A percentile compares a stretch with the other conserved stretches of the same genome.
Evolutionary conservation across 2,329 filamentous ascomycete genomes (phyloP).

Genomic region (Colletotrichum chrysophilum): DNA sequence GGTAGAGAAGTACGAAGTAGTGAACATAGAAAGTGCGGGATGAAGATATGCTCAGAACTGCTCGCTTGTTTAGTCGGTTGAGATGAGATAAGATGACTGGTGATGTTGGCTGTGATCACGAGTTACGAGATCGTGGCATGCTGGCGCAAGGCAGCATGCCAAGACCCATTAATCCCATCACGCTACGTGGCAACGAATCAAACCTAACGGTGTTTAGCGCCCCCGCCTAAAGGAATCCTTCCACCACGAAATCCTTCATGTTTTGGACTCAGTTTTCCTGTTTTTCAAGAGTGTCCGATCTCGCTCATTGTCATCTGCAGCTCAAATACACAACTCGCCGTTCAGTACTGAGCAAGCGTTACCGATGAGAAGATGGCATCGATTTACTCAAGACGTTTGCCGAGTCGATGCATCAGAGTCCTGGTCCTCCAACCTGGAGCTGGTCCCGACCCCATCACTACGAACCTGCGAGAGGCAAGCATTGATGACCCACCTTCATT

Average conservation of each 20-base stretch:
- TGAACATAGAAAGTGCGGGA: not conserved
- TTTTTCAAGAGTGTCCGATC: rapidly evolving
- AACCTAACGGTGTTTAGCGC: not conserved
- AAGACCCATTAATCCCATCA: not conserved
- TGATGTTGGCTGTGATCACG: not conserved
- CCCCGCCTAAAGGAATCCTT: not conserved
- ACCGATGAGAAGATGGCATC: not conserved
- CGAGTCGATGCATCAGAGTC: not conserved
- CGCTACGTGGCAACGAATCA: not conserved
- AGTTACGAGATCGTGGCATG: not conserved
- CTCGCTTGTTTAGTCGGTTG: not conserved
- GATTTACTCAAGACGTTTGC: not conserved
- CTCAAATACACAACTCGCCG: rapidly evolving
- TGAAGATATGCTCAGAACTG: not conserved
- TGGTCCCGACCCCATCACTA: not conserved
- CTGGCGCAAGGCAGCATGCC: not conserved
- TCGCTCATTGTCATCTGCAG: not conserved
- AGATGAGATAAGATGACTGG: not conserved
- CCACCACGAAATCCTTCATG: not conserved
- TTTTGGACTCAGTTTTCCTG: not conserved
- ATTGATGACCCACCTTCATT: not conserved
- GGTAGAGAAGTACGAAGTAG: not conserved
- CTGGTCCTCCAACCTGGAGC: not conserved
- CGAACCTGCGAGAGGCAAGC: not conserved
- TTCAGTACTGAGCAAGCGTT: rapidly evolving